A percentile compares a stretch with the other conserved stretches of the same genome.
phyloP scores from a whole-genome alignment of 1,284 basidiomycete species.

The Puccinia coronata region DNA sequence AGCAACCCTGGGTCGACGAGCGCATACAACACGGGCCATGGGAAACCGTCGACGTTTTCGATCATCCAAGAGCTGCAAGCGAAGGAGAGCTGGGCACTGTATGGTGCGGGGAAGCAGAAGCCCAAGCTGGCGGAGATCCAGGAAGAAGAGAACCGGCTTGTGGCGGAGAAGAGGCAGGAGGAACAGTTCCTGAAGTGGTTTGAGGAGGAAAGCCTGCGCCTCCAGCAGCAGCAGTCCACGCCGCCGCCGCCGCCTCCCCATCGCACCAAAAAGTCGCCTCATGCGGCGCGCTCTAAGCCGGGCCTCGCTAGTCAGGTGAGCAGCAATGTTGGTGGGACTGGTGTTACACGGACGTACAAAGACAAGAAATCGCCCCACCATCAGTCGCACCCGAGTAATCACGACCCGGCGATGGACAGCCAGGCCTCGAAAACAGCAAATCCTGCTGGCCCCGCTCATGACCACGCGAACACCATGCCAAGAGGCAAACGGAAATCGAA shows the following conservation, averaged over 20 bases:
- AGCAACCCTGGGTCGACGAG: not conserved
- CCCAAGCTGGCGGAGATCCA: conserved; percentile 54
- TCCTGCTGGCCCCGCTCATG: not conserved
- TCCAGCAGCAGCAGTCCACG: conserved; percentile 7
- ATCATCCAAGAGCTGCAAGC: conserved; percentile 57
- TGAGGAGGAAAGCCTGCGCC: conserved; percentile 52
- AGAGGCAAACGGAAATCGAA: conserved; percentile 21
- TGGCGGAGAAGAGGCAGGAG: conserved; percentile 51
- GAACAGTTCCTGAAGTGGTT: conserved; percentile 56
- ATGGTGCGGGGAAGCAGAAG: conserved; percentile 66
- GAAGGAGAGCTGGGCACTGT: conserved; percentile 56
- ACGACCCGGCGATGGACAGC: too few relatives aligned
- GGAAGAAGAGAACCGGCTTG: conserved; percentile 53
- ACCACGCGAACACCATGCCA: not conserved
- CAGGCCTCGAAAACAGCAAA: not conserved
- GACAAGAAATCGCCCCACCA: not conserved
- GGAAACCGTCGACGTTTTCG: conserved; percentile 63
- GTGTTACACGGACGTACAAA: not conserved
- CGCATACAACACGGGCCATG: not conserved
- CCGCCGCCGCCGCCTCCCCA: too few relatives aligned
- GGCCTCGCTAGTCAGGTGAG: not conserved
- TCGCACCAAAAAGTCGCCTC: not conserved
- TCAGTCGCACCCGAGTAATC: not conserved
- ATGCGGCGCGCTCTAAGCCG: not conserved
- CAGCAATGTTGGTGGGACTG: not conserved